Base-by-base conservation (phyloP, 2,329 filamentous ascomycete species). In the Waltergamsia citrina region DNA sequence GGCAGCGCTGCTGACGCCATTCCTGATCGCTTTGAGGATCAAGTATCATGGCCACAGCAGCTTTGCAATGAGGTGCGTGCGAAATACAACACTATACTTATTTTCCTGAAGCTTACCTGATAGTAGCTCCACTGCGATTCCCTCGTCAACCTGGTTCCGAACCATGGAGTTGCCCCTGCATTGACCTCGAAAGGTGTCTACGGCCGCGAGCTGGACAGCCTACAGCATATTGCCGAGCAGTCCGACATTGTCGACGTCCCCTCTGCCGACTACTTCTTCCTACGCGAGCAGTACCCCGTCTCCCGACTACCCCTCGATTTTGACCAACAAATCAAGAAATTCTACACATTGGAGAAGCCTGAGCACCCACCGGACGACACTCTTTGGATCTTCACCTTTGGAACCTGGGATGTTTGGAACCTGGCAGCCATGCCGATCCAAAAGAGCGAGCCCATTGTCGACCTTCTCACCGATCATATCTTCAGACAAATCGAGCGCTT, bases 161-260 rank as follows among this genome's bases (percentile, higher is more conserved):
- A 41, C 3, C 43, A 43, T 9, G 48, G 53, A 31, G 67, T 57
- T n/a, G 77, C 16, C 62, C 71, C 31, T 16, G 55, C 47, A 9
- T 60, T 71, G 21, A 80, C 56, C 3, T 67, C 64, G 40, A 87
- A 67, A 41, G 43, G 55, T 21, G 49, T 70, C 6, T 80, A 78
- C 33, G 74, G 67, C 23, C 37, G 43, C 20, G 43, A 49, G 30
- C 36, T 57, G 1, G 51, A 56, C 2, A 65, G 59, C 3, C 43
- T 68, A 7, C 46, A 59, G 10, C 48, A 51, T 15, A 39, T 54
- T 7, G 46, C 52, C 8, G 43, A 50, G 22, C 44, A 54, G 8
- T 50, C 56, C 17, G 43, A 53, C n/a, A 42, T 54, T 6, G 38
- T 41, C 2, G 36, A 54, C 3, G 47, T 49, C 5, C 59, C 63